Conservation (phyloP, 495 filamentous ascomycete species). For the Podospora anserina region DNA sequence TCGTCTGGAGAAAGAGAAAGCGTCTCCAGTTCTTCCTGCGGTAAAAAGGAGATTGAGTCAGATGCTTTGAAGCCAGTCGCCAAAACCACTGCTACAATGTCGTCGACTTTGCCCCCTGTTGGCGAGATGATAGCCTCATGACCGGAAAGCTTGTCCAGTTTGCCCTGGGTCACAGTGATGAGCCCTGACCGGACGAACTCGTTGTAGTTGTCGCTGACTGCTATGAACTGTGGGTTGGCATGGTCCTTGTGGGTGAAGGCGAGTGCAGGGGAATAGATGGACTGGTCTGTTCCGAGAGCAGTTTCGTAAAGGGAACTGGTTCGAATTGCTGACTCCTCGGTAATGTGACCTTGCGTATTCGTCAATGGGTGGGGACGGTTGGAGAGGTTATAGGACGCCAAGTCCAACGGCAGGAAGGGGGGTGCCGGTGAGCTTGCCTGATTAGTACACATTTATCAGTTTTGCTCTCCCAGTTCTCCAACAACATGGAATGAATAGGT, state of each 20-base stretch:
- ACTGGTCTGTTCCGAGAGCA: slow-evolving; percentile 63
- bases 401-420: slow-evolving; percentile 72
- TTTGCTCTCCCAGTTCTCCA: too few species aligned
- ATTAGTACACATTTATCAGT: too few species aligned
- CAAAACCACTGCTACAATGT: slow-evolving; percentile 65
- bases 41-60: slow-evolving; percentile 59
- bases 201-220: slow-evolving; percentile 66
- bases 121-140: slow-evolving; percentile 37
- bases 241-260: slow-evolving; percentile 33
- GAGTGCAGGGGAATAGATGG: slow-evolving; percentile 46
- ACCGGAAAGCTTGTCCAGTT: slow-evolving; percentile 31
- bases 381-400: slow-evolving; percentile 67
- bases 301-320: slow-evolving; percentile 53
- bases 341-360: slow-evolving; percentile 57
- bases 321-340: slow-evolving; percentile 48
- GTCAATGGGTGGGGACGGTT: slow-evolving; percentile 56
- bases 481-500: slow-evolving; percentile 6
- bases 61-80: slow-evolving; percentile 74
- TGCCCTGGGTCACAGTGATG: slow-evolving; percentile 53
- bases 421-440: slow-evolving; percentile 46
- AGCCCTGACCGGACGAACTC: slow-evolving; percentile 65
- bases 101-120: slow-evolving; percentile 40
- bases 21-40: slow-evolving; percentile 49
- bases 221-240: slow-evolving; percentile 57
- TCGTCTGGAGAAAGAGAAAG: slow-evolving; percentile 56